Evolutionary conservation across 331 rosid species (phyloP), one percentile per base, ranked within the genome.

Genomic region (Pyracantha coccinea): DNA sequence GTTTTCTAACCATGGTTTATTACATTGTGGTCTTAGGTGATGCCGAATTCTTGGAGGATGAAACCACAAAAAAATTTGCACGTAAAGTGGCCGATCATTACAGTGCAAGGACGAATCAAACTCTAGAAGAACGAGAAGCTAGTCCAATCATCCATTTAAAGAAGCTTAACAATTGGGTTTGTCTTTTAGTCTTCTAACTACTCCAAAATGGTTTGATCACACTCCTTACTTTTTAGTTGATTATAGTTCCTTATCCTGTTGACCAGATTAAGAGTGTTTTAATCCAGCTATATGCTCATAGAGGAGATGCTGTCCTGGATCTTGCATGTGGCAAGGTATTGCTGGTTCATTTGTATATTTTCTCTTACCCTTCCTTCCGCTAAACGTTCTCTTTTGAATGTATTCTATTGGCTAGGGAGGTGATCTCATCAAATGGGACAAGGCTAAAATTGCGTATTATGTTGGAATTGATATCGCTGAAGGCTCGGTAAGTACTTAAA

Each of bases 251-350:
- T 73, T 57, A 4, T 77, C 55, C 50, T 61, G 14, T 77, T 67
- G 74, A 77, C 73, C 94, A 94, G 97, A 94, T 94, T 82, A 94
- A 94, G 86, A 94, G 99, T 35, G 99, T 94, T 76, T 78, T 95
- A 63, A 92, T 94, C 92, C 99, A 94, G 77, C 99, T 92, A 69
- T 89, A 92, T 62, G 85, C 99, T 50, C 86, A 89, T 7, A 78
- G 87, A 65, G 97, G 97, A 32, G 99, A 94, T 72, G 96, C 97
- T n/a, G 97, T 92, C 58, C 92, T 92, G 75, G 99, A 94, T 80
- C 93, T 94, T 25, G 99, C 97, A 60, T 94, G 99, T 79, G 99
- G 99, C 85, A 94, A 94, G 99, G 99, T 93, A 79, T n/a, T 63
- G 55, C 9, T 53, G 23, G 7, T 16, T 71, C 74, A 74, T 11